These are phyloP conservation scores for Albugo candida DNA, from an alignment of 352 stramenopile species.

Conservation along the genomic window DNA sequence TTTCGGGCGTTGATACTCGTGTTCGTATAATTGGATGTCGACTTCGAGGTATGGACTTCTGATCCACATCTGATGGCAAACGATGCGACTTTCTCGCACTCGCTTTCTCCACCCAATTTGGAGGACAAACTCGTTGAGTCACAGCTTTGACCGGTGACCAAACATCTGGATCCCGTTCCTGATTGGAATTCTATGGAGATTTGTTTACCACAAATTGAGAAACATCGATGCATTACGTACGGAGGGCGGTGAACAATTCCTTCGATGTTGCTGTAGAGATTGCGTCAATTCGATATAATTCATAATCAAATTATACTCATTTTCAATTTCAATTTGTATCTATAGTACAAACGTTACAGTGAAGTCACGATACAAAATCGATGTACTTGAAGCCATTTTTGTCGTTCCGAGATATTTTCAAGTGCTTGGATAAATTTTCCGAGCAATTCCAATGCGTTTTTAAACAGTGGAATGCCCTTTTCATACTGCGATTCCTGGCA, in stretches of 20 bases:
- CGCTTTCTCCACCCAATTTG: no score
- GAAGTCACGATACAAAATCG: neutral
- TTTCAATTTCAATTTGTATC: slow-evolving; percentile 72
- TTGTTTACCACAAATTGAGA: no score
- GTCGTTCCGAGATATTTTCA: slow-evolving; percentile 50
- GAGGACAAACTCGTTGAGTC: no score
- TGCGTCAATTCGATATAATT: slow-evolving; percentile 51
- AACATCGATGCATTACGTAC: neutral
- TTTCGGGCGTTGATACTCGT: no score
- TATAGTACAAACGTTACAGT: slow-evolving; percentile 7
- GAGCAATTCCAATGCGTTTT: slow-evolving; percentile 31
- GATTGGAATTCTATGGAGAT: no score
- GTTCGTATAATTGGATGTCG: no score
- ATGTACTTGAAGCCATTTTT: slow-evolving; percentile 56
- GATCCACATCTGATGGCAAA: no score
- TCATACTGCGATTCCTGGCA: slow-evolving; percentile 48
- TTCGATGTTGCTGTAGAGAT: slow-evolving; percentile 8
- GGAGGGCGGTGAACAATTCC: slow-evolving; percentile 2
- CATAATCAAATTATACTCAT: slow-evolving; percentile 49
- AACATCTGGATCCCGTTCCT: no score
- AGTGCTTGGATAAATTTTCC: slow-evolving; percentile 44
- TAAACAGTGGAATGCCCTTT: slow-evolving; percentile 31
- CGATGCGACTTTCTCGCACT: no score
- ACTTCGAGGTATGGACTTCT: no score
- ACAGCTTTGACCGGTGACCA: no score